Evolutionary conservation across 2,329 filamentous ascomycete genomes (phyloP).

Genomic region (Beauveria varroae): DNA sequence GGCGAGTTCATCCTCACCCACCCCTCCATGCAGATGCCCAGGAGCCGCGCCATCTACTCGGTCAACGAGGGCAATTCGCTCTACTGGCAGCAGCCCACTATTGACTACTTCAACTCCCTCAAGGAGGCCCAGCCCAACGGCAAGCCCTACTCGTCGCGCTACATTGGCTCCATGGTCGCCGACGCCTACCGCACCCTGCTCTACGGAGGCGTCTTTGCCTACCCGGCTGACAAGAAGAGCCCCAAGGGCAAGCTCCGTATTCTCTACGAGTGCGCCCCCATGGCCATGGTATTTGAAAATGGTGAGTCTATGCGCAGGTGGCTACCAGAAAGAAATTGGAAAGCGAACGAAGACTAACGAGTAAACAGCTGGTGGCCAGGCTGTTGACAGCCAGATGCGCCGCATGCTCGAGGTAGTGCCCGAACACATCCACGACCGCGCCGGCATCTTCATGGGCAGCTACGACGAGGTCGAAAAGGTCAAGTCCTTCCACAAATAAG

Average conservation of each 20-base stretch:
- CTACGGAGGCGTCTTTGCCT: constrained; percentile 96
- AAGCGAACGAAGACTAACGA: not conserved
- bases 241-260: constrained; percentile 97
- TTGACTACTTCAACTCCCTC: constrained; percentile 80
- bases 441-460: constrained; percentile 93
- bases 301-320: constrained; percentile 46
- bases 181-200: constrained; percentile 93
- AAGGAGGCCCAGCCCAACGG: constrained; percentile 68
- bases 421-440: constrained; percentile 88
- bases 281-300: constrained; percentile 99
- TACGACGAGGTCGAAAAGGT: constrained; percentile 95
- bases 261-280: constrained; percentile 95
- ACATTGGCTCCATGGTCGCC: constrained; percentile 97
- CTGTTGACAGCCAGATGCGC: constrained; percentile 83
- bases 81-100: constrained; percentile 88
- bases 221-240: constrained; percentile 95
- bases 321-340: not conserved
- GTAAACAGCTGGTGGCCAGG: constrained; percentile 73
- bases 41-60: constrained; percentile 80
- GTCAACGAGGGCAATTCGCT: constrained; percentile 98
- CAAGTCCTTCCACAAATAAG: constrained; percentile 58
- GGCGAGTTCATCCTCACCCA: constrained; percentile 99
- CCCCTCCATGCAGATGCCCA: constrained; percentile 84
- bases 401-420: constrained; percentile 86
- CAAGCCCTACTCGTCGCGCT: constrained; percentile 90